Evolutionary conservation across 108 stramenopile species (phyloP).

Genomic region (Nitzschia sp.): DNA sequence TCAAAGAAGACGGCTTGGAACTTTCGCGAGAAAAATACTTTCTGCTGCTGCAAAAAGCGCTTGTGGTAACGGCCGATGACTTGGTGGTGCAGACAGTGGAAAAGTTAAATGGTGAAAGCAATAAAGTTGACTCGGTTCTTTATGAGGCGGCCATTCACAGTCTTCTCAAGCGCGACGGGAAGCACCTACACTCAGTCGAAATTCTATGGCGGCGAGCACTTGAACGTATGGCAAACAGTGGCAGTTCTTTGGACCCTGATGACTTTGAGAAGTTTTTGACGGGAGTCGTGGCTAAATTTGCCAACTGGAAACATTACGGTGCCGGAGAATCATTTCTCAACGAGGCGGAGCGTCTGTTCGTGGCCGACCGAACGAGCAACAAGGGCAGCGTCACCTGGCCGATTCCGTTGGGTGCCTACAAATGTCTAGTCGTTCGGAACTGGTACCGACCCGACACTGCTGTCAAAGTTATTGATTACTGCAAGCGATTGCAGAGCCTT

Average conservation of each 20-base stretch:
- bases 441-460: conserved; percentile 32
- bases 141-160: conserved; percentile 15
- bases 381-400: neutral
- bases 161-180: conserved; percentile 9
- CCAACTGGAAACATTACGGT: conserved; percentile 22
- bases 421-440: conserved; percentile 23
- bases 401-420: conserved; percentile 31
- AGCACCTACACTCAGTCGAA: neutral
- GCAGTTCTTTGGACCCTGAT: neutral
- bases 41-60: conserved; percentile 15
- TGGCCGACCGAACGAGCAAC: neutral
- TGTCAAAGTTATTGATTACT: neutral
- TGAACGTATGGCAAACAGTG: neutral
- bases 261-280: conserved; percentile 15
- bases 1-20: neutral
- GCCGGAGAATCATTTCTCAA: conserved; percentile 18
- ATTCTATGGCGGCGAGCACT: conserved; percentile 15
- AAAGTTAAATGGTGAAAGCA: conserved; percentile 4
- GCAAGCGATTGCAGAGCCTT: conserved; percentile 14
- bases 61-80: neutral
- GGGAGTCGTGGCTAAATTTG: conserved; percentile 19
- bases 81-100: neutral
- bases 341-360: conserved; percentile 23
- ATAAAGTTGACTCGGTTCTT: conserved; percentile 3
- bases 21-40: conserved; percentile 1